A percentile compares a stretch with the other conserved stretches of the same genome.
Evolutionary conservation across 2,329 filamentous ascomycete genomes (phyloP).

Genomic region (Aspergillus aculeatus): DNA sequence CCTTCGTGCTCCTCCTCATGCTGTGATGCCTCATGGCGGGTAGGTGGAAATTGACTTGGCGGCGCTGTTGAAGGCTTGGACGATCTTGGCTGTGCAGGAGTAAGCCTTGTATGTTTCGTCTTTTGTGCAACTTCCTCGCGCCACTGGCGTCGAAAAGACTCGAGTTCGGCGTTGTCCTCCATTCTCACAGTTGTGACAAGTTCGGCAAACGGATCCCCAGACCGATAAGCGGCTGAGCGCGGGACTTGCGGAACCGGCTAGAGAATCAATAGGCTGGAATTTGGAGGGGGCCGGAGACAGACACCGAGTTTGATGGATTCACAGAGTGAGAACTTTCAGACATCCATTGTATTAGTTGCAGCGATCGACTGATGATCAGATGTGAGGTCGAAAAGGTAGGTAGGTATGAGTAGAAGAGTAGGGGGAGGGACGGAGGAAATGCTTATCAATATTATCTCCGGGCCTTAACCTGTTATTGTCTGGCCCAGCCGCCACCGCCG

Average conservation of each 20-base stretch:
- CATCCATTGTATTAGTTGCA: background rate
- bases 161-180: constrained; percentile 66
- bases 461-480: constrained; percentile 16
- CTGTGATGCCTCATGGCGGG: constrained; percentile 38
- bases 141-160: constrained; percentile 84
- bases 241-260: background rate
- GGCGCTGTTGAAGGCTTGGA: constrained; percentile 21
- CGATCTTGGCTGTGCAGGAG: constrained; percentile 15
- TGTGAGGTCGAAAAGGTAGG: background rate
- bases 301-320: background rate
- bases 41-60: constrained; percentile 36
- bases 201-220: constrained; percentile 12
- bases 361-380: background rate
- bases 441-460: constrained; percentile 17
- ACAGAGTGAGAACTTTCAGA: background rate
- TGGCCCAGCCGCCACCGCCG: constrained; percentile 26
- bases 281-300: background rate
- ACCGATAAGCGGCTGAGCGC: constrained; percentile 23
- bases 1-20: constrained; percentile 38
- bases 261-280: background rate
- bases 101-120: constrained; percentile 29
- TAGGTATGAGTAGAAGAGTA: background rate
- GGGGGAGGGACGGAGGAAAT: background rate
- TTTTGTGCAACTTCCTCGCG: constrained; percentile 69
- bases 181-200: constrained; percentile 33